A percentile compares a stretch with the other conserved stretches of the same genome.
phyloP scores from a whole-genome alignment of 176 grass and related monocot genomes.

The Eragrostis curvula region DNA sequence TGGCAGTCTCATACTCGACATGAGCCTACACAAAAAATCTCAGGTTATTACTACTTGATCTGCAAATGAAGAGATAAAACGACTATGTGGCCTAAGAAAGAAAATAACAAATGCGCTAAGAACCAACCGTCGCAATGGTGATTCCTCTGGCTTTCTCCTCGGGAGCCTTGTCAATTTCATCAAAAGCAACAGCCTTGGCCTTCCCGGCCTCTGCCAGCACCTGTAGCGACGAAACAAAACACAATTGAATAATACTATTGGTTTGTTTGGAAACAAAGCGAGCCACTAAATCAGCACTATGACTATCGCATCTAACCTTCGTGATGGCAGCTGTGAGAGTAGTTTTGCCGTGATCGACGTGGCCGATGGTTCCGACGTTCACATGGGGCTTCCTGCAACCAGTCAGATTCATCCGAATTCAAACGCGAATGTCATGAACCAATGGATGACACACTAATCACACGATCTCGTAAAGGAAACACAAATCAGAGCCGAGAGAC shows the following conservation, averaged over 20 bases:
- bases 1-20: conserved; percentile 93
- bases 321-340: conserved; percentile 97
- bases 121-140: conserved; percentile 86
- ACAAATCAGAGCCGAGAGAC: background rate
- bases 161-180: conserved; percentile 95
- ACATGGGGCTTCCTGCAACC: conserved; percentile 93
- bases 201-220: conserved; percentile 80
- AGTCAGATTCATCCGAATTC: conserved; percentile 37
- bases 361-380: conserved; percentile 94
- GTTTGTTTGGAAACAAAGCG: background rate
- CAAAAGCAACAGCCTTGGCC: conserved; percentile 91
- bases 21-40: conserved; percentile 66
- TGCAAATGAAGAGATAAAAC: background rate
- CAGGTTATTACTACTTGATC: background rate
- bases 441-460: background rate
- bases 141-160: conserved; percentile 99
- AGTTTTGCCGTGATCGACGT: conserved; percentile 96
- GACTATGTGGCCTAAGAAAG: background rate
- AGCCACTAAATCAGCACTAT: background rate
- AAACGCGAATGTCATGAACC: background rate
- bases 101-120: conserved; percentile 1
- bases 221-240: conserved; percentile 34
- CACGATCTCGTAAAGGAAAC: background rate
- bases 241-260: background rate
- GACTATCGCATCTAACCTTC: conserved; percentile 53